A percentile compares a stretch with the other conserved stretches of the same genome.
These are phyloP conservation scores for Prototheca wickerhamii DNA, from an alignment of 163 green algal genomes.

Conservation along the genomic window DNA sequence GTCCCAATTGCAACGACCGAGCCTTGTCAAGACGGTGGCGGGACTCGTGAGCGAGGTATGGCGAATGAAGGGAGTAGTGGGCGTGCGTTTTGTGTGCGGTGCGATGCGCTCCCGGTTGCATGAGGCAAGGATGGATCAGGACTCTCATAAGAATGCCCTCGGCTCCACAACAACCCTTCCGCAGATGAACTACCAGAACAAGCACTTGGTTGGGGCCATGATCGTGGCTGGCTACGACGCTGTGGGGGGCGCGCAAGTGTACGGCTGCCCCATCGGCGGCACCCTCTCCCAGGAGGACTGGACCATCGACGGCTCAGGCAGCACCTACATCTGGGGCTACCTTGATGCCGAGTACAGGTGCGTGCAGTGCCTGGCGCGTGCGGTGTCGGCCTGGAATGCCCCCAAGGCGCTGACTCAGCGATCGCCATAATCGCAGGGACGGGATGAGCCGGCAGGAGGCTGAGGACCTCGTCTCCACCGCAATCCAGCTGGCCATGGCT, in stretches of 20 bases:
- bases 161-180: neutral
- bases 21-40: slow-evolving; percentile 61
- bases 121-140: neutral
- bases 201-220: slow-evolving; percentile 79
- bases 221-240: slow-evolving; percentile 83
- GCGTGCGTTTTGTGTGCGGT: neutral
- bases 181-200: slow-evolving; percentile 92
- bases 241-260: slow-evolving; percentile 75
- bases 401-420: neutral
- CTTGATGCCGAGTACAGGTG: slow-evolving; percentile 75
- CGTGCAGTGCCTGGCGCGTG: neutral
- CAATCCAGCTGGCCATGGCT: slow-evolving; percentile 83
- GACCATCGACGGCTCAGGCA: slow-evolving; percentile 84
- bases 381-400: neutral
- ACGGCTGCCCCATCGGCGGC: slow-evolving; percentile 77
- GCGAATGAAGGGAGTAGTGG: neutral
- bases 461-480: slow-evolving; percentile 62
- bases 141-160: too few species aligned
- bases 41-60: slow-evolving; percentile 58
- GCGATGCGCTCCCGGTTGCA: too few species aligned
- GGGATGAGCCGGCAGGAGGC: slow-evolving; percentile 74
- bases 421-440: slow-evolving; percentile 40
- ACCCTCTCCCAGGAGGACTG: slow-evolving; percentile 70
- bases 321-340: slow-evolving; percentile 87
- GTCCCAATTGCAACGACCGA: slow-evolving; percentile 47